A percentile compares a stretch with the other conserved stretches of the same genome.
Conservation (phyloP, 2,329 filamentous ascomycete species). For the Trichophyton simii region DNA sequence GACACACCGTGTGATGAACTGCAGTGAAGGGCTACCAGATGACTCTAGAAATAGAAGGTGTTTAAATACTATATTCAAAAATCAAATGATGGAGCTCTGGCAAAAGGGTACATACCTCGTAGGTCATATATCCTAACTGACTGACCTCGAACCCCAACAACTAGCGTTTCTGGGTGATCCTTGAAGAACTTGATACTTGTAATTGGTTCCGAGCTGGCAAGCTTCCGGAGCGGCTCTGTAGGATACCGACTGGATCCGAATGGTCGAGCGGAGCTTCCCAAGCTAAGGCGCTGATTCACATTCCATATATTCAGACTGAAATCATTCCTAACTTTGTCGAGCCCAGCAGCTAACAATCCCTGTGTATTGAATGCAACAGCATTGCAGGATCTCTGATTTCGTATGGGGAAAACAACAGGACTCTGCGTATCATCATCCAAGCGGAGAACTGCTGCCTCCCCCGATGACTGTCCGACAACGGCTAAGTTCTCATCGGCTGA, state of each 20-base stretch:
- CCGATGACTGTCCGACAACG: slow-evolving; percentile 49
- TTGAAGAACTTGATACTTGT: slow-evolving; percentile 53
- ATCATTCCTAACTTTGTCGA: slow-evolving; percentile 52
- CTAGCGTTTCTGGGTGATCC: slow-evolving; percentile 47
- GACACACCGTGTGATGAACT: slow-evolving; percentile 47
- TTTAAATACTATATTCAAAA: not conserved
- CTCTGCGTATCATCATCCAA: slow-evolving; percentile 40
- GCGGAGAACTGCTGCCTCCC: slow-evolving; percentile 47
- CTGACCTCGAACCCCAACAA: slow-evolving; percentile 48
- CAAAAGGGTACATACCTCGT: slow-evolving; percentile 33
- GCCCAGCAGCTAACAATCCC: slow-evolving; percentile 47
- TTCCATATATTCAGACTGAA: slow-evolving; percentile 55
- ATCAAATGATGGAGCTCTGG: not conserved
- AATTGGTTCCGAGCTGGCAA: slow-evolving; percentile 50
- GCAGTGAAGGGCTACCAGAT: slow-evolving; percentile 30
- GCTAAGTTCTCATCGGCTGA: slow-evolving; percentile 45
- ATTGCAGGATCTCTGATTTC: slow-evolving; percentile 52
- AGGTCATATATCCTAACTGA: slow-evolving; percentile 52
- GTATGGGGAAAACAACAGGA: slow-evolving; percentile 43
- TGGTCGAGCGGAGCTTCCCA: slow-evolving; percentile 21
- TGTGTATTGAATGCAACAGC: slow-evolving; percentile 48
- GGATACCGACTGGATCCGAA: slow-evolving; percentile 20
- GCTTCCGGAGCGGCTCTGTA: slow-evolving; percentile 43
- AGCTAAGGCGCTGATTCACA: slow-evolving; percentile 37
- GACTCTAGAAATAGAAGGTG: slow-evolving; percentile 19